Conservation (phyloP, 2,329 filamentous ascomycete genomes). For the Aspergillus vadensis region DNA sequence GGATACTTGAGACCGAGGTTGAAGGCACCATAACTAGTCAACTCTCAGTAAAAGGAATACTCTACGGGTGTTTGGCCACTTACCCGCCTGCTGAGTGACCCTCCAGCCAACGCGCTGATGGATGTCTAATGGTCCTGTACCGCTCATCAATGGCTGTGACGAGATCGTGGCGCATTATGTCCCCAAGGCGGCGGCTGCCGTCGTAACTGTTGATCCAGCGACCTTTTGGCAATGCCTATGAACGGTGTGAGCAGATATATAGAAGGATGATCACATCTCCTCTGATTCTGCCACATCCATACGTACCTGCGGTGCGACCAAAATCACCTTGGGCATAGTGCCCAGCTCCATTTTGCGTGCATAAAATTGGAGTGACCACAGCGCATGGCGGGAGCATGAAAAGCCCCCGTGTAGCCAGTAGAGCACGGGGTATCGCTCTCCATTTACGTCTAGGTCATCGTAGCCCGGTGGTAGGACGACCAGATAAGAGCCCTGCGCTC, state of each 20-base stretch:
- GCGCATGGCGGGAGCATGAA: not conserved
- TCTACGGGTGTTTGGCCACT: not conserved
- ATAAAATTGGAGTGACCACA: not conserved
- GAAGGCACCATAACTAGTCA: too few species aligned
- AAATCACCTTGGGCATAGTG: not conserved
- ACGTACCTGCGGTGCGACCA: not conserved
- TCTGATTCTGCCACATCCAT: too few species aligned
- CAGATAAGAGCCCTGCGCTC: not conserved
- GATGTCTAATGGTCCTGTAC: not conserved
- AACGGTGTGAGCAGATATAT: too few species aligned
- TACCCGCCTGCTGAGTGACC: not conserved
- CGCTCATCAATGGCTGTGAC: not conserved
- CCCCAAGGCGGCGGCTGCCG: too few species aligned
- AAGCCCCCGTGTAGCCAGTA: conserved; percentile 1
- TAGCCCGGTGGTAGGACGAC: not conserved
- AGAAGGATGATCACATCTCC: too few species aligned
- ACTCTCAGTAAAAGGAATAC: too few species aligned
- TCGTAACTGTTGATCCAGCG: too few species aligned
- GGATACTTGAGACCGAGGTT: too few species aligned
- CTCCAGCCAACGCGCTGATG: not conserved
- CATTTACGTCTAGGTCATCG: not conserved
- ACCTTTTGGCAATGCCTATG: too few species aligned
- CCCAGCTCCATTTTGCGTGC: not conserved
- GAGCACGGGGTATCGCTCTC: not conserved
- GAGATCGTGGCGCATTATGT: not conserved